Evolutionary conservation across 208 protist species (phyloP).

Genomic region (Wallacemonas sp.): DNA sequence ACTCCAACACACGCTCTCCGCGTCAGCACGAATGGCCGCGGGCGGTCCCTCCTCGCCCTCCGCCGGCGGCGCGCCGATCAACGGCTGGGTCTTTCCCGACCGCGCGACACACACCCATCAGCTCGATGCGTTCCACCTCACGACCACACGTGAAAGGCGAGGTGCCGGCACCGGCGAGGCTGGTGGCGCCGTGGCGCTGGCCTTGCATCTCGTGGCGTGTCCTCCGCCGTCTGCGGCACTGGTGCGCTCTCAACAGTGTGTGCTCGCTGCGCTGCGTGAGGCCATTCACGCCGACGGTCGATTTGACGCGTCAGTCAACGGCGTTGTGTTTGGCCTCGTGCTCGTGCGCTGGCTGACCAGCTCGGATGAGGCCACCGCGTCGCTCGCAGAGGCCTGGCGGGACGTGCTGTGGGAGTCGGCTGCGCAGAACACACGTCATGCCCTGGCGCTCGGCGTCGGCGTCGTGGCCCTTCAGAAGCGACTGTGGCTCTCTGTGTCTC

Average conservation of each 20-base stretch:
- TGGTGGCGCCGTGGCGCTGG: background rate
- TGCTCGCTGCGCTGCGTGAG: slow-evolving; percentile 24
- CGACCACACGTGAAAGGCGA: background rate
- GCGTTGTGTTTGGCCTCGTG: slow-evolving; percentile 49
- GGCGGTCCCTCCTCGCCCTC: too few species aligned
- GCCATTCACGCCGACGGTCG: slow-evolving; percentile 54
- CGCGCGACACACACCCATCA: background rate
- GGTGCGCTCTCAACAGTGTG: slow-evolving; percentile 18
- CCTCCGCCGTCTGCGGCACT: background rate
- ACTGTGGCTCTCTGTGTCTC: slow-evolving; percentile 9
- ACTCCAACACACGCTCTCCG: slow-evolving; percentile 9
- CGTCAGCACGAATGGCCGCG: background rate
- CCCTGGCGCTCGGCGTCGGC: background rate
- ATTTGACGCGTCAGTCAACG: slow-evolving; percentile 55
- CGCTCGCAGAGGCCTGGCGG: slow-evolving; percentile 32
- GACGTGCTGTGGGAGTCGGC: slow-evolving; percentile 9
- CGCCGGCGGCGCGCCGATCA: background rate
- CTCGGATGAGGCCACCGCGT: slow-evolving; percentile 50
- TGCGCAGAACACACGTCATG: background rate
- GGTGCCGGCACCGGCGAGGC: background rate
- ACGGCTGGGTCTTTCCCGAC: background rate
- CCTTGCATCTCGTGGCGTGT: background rate
- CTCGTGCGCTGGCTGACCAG: slow-evolving; percentile 58
- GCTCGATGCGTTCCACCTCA: background rate
- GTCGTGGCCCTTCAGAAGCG: slow-evolving; percentile 18